Percentiles rank a stretch among this genome's conserved stretches.
These are phyloP conservation scores for Microcera coccophila DNA, from an alignment of 2,329 filamentous ascomycete species.

Conservation along the genomic window DNA sequence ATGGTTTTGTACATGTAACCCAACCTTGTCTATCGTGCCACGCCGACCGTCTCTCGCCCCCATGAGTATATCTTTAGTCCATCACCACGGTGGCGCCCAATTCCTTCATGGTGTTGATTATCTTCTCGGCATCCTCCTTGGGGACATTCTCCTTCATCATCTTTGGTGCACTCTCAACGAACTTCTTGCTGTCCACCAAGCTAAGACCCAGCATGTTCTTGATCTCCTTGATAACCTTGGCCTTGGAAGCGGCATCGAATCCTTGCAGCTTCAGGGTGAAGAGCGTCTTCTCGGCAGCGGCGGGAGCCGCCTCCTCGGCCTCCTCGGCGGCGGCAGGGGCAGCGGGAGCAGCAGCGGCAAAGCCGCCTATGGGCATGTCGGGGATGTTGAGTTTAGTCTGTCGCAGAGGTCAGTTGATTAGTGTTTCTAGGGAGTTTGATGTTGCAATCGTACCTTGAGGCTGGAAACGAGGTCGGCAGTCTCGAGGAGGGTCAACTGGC, in stretches of 20 bases:
- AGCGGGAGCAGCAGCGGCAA: constrained; percentile 65
- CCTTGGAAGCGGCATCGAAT: constrained; percentile 85
- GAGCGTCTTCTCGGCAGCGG: constrained; percentile 90
- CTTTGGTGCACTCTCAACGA: constrained; percentile 97
- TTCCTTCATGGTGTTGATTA: constrained; percentile 89
- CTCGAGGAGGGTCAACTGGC: constrained; percentile 94
- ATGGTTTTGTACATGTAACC: constrained; percentile 38
- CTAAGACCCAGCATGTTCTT: constrained; percentile 93
- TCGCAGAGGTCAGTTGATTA: background rate
- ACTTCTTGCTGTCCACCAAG: constrained; percentile 99
- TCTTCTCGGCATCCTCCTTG: constrained; percentile 99
- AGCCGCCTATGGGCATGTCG: constrained; percentile 91
- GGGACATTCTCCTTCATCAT: constrained; percentile 97
- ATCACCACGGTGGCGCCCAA: constrained; percentile 84
- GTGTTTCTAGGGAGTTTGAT: constrained; percentile 8
- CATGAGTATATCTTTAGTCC: constrained; percentile 61
- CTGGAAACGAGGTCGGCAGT: constrained; percentile 92
- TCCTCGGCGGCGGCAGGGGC: constrained; percentile 67
- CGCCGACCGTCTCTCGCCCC: constrained; percentile 18
- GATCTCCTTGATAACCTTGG: constrained; percentile 99
- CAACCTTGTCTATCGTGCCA: constrained; percentile 32
- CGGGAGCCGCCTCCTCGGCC: constrained; percentile 82
- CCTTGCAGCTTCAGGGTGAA: constrained; percentile 94
- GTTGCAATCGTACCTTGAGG: constrained; percentile 68
- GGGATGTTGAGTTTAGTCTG: constrained; percentile 95